Conservation (phyloP, 305 asterid species). For the Nicotiana rustica region DNA sequence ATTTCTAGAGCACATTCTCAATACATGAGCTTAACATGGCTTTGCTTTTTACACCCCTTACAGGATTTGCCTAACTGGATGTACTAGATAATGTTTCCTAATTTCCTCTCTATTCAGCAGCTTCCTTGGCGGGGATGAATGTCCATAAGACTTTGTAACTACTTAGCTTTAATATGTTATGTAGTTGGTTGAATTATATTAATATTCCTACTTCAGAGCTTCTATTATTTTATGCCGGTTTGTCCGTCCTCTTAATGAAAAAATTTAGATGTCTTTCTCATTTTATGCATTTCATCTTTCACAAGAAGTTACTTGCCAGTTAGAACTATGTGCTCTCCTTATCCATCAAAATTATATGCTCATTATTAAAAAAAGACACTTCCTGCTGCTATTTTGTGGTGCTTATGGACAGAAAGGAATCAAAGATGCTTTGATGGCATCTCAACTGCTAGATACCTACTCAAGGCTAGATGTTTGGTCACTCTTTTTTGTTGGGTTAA, state of each 20-base stretch:
- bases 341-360: conserved; percentile 17
- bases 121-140: conserved; percentile 14
- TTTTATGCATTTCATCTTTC: background rate
- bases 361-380: background rate
- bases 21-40: conserved; percentile 18
- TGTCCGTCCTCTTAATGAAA: background rate
- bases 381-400: too few relatives aligned
- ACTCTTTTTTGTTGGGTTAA: too few relatives aligned
- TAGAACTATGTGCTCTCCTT: conserved; percentile 17
- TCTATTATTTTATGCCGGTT: background rate
- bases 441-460: too few relatives aligned
- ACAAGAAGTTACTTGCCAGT: background rate
- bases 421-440: too few relatives aligned
- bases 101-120: conserved; percentile 11
- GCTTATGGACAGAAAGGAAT: too few relatives aligned
- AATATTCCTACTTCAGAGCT: background rate
- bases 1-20: conserved; percentile 2
- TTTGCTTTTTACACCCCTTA: background rate
- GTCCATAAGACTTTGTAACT: background rate
- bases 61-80: background rate
- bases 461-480: too few relatives aligned
- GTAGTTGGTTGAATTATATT: background rate
- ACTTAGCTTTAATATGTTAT: background rate
- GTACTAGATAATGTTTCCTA: background rate
- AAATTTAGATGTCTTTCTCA: background rate